Base-by-base conservation (phyloP, 306 rosid genomes). In the Citrullus colocynthis region DNA sequence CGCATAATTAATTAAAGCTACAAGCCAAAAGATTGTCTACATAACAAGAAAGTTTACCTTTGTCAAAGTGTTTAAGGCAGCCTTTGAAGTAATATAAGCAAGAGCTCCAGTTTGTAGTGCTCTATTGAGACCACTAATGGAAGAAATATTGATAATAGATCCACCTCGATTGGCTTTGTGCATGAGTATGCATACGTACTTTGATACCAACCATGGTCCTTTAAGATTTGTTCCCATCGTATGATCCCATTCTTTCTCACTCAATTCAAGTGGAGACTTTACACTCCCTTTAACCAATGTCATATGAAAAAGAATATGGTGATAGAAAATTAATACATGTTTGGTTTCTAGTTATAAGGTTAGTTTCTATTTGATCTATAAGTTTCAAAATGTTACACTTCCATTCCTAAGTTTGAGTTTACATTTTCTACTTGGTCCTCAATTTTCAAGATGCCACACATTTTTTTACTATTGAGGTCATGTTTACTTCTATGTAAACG, bases 131-230 rank as follows among this genome's bases (percentile, higher is more conserved):
- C 72, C 72, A 15, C 11, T 18, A 7, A 64, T 64, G 17, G 98
- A 93, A 78, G 96, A 74, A 48, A 93, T 85, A 63, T 91, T 93
- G 80, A 93, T 89, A 59, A 91, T 80, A 52, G 96, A 84, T n/a
- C 98, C 96, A 80, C 88, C 85, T 7, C 28, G 55, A 30, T 77
- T 54, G 1, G 90, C 76, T 45, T 86, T 89, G 48, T 87, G 71
- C 96, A 93, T 91, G 60, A 24, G 88, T 69, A 83, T 63, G 84
- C 88, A 78, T 13, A 88, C 88, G 63, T 77, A 83, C 32, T 88
- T 91, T 48, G 97, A 90, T 51, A 93, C 93, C 80, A 91, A 80
- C 96, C 97, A 93, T 17, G 88, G 67, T 13, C 98, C 97, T 0
- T 74, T 90, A 39, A 91, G 17, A 85, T 93, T 93, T 9, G 93